Base-by-base conservation (phyloP, 1,284 basidiomycete species). In the Butyriboletus appendiculatus region DNA sequence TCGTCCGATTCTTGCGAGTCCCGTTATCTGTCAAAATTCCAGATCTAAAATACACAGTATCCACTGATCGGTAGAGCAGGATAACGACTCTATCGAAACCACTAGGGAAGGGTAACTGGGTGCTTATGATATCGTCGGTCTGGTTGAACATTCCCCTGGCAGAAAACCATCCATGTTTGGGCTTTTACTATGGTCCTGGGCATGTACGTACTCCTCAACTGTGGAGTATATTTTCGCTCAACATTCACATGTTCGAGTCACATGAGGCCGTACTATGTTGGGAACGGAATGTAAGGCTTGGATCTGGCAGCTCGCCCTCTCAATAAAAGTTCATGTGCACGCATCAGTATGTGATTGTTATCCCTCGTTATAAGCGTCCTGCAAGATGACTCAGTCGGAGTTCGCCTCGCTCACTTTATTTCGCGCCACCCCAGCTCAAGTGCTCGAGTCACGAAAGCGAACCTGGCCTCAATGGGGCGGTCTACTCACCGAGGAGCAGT, bases 381-480 rank as follows among this genome's bases (percentile, higher is more conserved):
- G 24, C 24, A 24, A 30, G 30, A 59, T 62, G 57, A 24, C 40
- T 12, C 34, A 35, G 39, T 26, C 47, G 46, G 51, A 62, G 20
- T 49, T 63, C 20, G 54, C 59, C n/a, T 60, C 54, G 10, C 48
- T 65, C 24, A 60, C 62, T 16, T 51, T 64, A 16, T 64, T 62
- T 41, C 62, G 41, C 7, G 62, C 64, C 26, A 64, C 64, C 30
- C 53, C 56, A 48, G 60, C 48, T 26, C 64, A 64, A 34, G 49
- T 52, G n/a, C 24, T 53, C 3, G 69, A 70, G 53, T 69, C 73
- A 37, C 68, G 73, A 35, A 69, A 56, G 49, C 68, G 71, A 18
- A 69, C 72, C 1, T 69, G 62, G 49, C 60, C 50, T 0, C 55
- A 72, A 58, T 79, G 77, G 76, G 67, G 62, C 10, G 64, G 69